Conservation (phyloP, 208 protist genomes). For the Leishmania braziliensis region DNA sequence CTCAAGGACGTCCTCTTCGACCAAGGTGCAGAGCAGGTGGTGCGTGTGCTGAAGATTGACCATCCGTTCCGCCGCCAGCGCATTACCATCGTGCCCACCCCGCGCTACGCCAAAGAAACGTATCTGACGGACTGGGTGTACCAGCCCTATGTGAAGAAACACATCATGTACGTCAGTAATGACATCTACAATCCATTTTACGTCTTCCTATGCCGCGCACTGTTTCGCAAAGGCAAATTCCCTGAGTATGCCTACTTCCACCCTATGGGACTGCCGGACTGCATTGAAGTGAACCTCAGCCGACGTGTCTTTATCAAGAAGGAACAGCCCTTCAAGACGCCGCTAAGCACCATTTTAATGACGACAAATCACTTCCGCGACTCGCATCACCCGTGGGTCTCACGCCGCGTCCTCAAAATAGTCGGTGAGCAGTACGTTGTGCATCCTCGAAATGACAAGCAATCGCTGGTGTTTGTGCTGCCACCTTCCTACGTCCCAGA, state of each 20-base stretch:
- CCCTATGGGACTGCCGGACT: slow-evolving; percentile 83
- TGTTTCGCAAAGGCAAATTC: slow-evolving; percentile 56
- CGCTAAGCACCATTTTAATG: slow-evolving; percentile 59
- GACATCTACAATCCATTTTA: slow-evolving; percentile 86
- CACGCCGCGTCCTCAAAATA: slow-evolving; percentile 53
- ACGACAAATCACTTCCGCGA: slow-evolving; percentile 68
- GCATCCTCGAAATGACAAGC: slow-evolving; percentile 70
- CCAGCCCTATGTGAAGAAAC: slow-evolving; percentile 88
- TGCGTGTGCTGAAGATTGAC: slow-evolving; percentile 73
- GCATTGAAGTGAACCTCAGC: slow-evolving; percentile 77
- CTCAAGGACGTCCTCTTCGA: slow-evolving; percentile 73
- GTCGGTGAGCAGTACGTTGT: slow-evolving; percentile 82
- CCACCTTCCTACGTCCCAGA: slow-evolving; percentile 66
- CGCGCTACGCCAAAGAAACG: slow-evolving; percentile 67
- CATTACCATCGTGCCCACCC: slow-evolving; percentile 74
- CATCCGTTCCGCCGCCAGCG: slow-evolving; percentile 80
- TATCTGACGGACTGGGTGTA: slow-evolving; percentile 88
- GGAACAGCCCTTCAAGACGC: slow-evolving; percentile 81
- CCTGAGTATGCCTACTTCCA: slow-evolving; percentile 86
- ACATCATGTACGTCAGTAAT: slow-evolving; percentile 84
- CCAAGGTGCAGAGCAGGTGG: slow-evolving; percentile 56
- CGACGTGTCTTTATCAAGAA: slow-evolving; percentile 74
- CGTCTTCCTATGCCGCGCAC: slow-evolving; percentile 69
- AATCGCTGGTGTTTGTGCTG: slow-evolving; percentile 81
- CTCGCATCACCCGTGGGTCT: slow-evolving; percentile 69